Evolutionary conservation across 768 basidiomycete genomes (phyloP).

Genomic region (Russula sp.): DNA sequence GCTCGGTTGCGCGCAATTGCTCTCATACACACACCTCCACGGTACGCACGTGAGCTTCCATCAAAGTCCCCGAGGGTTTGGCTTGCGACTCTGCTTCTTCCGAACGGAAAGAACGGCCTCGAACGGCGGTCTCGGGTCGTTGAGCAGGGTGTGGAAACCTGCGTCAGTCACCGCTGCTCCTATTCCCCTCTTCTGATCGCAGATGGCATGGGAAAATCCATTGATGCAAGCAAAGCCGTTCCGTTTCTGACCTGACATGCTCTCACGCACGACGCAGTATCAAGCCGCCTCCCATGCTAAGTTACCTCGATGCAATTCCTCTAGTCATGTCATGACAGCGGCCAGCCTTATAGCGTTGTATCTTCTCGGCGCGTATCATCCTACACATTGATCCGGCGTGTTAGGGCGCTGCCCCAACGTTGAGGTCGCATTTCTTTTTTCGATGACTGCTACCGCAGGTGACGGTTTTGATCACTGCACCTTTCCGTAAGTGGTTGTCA

Average conservation of each 20-base stretch:
- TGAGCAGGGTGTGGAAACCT: background rate
- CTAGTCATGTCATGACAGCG: background rate
- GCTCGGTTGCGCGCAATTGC: too few relatives aligned
- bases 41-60: too few relatives aligned
- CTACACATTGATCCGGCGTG: constrained; percentile 8
- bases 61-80: background rate
- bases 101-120: background rate
- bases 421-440: background rate
- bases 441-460: background rate
- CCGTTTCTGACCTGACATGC: background rate
- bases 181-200: background rate
- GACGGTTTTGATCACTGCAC: background rate
- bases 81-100: background rate
- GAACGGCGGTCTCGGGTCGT: background rate
- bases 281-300: background rate
- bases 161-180: background rate
- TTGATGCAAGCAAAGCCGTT: background rate
- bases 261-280: background rate
- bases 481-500: background rate
- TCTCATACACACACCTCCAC: too few relatives aligned
- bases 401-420: background rate
- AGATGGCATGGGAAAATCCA: constrained; percentile 6
- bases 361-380: background rate
- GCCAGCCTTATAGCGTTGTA: background rate
- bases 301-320: background rate